These are phyloP conservation scores for Capsella rubella DNA, from an alignment of 441 rosid genomes.

Conservation along the genomic window DNA sequence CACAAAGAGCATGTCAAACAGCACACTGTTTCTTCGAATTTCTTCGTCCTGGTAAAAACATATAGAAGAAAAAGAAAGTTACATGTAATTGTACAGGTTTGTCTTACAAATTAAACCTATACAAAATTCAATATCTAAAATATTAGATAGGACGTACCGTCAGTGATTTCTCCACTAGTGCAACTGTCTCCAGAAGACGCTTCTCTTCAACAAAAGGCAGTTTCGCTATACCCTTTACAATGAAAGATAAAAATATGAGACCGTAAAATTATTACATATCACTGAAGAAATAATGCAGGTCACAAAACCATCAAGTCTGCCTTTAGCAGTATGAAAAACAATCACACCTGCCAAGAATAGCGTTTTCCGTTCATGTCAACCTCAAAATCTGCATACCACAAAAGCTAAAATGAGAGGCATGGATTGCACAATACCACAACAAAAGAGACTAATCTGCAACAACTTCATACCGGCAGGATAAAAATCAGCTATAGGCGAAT, in stretches of 20 bases:
- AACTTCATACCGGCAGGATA: conserved; percentile 75
- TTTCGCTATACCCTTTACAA: conserved; percentile 81
- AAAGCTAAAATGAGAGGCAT: conserved; percentile 30
- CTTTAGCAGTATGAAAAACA: conserved; percentile 31
- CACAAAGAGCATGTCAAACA: conserved; percentile 84
- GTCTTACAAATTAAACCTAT: background rate
- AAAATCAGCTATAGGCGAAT: conserved; percentile 88
- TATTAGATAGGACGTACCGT: conserved; percentile 58
- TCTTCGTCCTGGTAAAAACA: conserved; percentile 69
- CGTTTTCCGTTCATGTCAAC: conserved; percentile 97
- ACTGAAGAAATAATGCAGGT: conserved; percentile 12
- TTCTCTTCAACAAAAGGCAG: conserved; percentile 90
- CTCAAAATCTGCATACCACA: conserved; percentile 69
- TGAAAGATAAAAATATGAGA: conserved; percentile 32
- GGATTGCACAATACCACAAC: conserved; percentile 31
- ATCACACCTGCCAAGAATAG: conserved; percentile 85
- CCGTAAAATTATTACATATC: conserved; percentile 14
- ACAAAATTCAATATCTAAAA: background rate
- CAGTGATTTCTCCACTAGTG: conserved; percentile 66
- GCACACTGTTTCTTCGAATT: conserved; percentile 76
- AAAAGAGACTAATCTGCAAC: conserved; percentile 28
- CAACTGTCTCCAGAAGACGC: conserved; percentile 85
- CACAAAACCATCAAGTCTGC: background rate
- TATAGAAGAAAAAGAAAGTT: conserved; percentile 26
- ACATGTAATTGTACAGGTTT: conserved; percentile 5